Conservation (phyloP, 1,284 basidiomycete genomes). For the Exobasidium rhododendri region DNA sequence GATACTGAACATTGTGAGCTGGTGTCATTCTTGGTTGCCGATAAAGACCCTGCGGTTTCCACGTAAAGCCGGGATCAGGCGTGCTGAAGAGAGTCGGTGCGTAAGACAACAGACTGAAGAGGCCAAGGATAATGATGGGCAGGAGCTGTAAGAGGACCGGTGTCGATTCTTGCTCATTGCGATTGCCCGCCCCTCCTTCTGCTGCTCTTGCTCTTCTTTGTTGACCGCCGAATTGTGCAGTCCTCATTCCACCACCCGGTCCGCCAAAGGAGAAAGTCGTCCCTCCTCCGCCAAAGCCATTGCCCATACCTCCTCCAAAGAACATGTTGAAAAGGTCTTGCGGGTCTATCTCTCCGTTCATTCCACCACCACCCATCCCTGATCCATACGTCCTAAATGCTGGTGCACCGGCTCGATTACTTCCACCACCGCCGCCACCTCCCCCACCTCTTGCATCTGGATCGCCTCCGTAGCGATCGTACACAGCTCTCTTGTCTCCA, state of each 20-base stretch:
- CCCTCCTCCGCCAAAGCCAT: constrained; percentile 34
- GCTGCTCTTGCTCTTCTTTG: constrained; percentile 18
- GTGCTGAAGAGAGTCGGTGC: constrained; percentile 69
- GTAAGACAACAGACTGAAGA: constrained; percentile 72
- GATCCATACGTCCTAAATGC: constrained; percentile 36
- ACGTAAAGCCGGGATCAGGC: constrained; percentile 79
- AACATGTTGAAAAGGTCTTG: constrained; percentile 99
- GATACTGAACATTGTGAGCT: constrained; percentile 73
- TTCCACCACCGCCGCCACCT: constrained; percentile 24
- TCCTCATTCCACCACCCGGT: constrained; percentile 25
- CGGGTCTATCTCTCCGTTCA: constrained; percentile 71
- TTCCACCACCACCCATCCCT: constrained; percentile 56
- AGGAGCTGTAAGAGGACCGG: constrained; percentile 77
- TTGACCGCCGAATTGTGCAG: constrained; percentile 11
- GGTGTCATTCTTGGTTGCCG: constrained; percentile 59
- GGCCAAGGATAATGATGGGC: constrained; percentile 62
- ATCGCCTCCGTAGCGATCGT: constrained; percentile 78
- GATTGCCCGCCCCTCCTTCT: constrained; percentile 50
- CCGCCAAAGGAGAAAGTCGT: constrained; percentile 50
- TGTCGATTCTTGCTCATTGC: constrained; percentile 59
- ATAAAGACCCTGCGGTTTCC: constrained; percentile 58
- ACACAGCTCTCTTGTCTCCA: constrained; percentile 82
- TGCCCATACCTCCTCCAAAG: constrained; percentile 72
- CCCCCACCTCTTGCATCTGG: constrained; percentile 70
- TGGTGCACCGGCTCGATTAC: constrained; percentile 22